Evolutionary conservation across 345 rosid species (phyloP).

Genomic region (Garcia nutans): DNA sequence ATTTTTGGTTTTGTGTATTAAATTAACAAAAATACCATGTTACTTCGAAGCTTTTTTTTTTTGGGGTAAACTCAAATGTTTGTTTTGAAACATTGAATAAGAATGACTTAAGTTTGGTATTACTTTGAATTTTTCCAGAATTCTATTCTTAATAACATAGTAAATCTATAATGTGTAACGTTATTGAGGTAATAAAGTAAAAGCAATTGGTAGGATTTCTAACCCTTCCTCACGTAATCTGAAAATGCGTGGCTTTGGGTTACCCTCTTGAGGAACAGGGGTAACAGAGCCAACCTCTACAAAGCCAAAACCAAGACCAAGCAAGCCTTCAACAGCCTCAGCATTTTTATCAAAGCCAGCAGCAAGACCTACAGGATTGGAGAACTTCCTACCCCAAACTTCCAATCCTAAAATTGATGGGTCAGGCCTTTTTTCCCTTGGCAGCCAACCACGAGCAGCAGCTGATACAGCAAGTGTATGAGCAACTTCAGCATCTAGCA

Average conservation of each 20-base stretch:
- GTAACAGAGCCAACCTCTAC: conserved; percentile 98
- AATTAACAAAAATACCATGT: too few relatives aligned
- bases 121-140: too few relatives aligned
- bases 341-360: conserved; percentile 99
- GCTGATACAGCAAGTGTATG: conserved; percentile 88
- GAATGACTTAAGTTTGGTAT: too few relatives aligned
- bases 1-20: too few relatives aligned
- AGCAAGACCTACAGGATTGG: conserved; percentile 94
- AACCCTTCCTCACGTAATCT: conserved; percentile 82
- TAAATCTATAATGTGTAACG: too few relatives aligned
- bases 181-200: too few relatives aligned
- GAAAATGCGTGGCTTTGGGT: conserved; percentile 87
- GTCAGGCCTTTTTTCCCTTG: conserved; percentile 93
- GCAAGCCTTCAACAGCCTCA: conserved; percentile 87
- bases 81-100: too few relatives aligned
- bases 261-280: conserved; percentile 96
- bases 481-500: conserved; percentile 88
- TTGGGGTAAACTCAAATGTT: too few relatives aligned
- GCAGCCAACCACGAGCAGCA: conserved; percentile 96
- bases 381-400: conserved; percentile 96
- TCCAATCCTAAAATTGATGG: conserved; percentile 69
- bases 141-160: too few relatives aligned
- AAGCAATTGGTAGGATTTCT: conserved; percentile 22
- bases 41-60: too few relatives aligned
- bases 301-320: conserved; percentile 90